phyloP scores from a whole-genome alignment of 306 rosid genomes.

The Quercus rubra region DNA sequence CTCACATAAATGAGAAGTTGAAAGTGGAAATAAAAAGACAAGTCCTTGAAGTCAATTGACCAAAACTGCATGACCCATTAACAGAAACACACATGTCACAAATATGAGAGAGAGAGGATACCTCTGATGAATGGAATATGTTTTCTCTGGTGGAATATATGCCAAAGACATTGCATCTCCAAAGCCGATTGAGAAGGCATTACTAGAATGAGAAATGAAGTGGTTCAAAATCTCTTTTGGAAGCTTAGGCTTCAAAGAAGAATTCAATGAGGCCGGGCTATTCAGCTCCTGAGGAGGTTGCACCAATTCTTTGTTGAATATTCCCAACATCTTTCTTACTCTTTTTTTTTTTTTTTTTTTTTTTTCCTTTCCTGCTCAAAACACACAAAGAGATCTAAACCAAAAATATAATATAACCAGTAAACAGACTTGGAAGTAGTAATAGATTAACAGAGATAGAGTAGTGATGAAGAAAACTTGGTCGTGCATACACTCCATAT shows the following conservation, averaged over 20 bases:
- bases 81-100: background rate
- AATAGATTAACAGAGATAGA: background rate
- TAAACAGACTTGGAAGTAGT: background rate
- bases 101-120: background rate
- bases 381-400: background rate
- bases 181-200: slow-evolving; percentile 53
- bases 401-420: background rate
- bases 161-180: slow-evolving; percentile 58
- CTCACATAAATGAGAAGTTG: too few species aligned
- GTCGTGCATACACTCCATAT: slow-evolving; percentile 15
- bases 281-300: slow-evolving; percentile 86
- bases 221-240: slow-evolving; percentile 45
- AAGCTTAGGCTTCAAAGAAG: slow-evolving; percentile 44
- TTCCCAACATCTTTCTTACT: slow-evolving; percentile 59
- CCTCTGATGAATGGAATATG: slow-evolving; percentile 39
- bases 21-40: background rate
- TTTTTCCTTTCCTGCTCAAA: too few species aligned
- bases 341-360: too few species aligned
- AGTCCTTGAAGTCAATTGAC: too few species aligned
- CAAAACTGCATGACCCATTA: background rate
- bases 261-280: slow-evolving; percentile 60
- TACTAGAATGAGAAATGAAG: slow-evolving; percentile 43
- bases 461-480: slow-evolving; percentile 13
- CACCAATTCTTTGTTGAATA: slow-evolving; percentile 72
- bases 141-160: slow-evolving; percentile 32